phyloP scores from a whole-genome alignment of 2,329 filamentous ascomycete genomes.

The Zasmidium citrigriseum region DNA sequence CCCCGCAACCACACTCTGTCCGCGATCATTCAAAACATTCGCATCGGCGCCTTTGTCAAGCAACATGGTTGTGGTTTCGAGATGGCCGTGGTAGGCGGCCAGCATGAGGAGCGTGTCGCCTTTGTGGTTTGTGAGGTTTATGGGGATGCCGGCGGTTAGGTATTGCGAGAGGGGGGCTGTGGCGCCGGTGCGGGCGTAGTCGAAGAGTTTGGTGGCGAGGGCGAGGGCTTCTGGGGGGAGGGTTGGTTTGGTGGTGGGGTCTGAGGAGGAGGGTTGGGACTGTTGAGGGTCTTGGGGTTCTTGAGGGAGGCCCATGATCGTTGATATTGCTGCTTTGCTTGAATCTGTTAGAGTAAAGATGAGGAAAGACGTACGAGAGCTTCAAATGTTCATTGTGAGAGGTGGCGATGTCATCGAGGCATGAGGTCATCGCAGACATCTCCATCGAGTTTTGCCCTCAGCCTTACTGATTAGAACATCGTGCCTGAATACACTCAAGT shows the following conservation, averaged over 20 bases:
- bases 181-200: constrained; percentile 64
- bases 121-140: constrained; percentile 71
- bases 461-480: no score
- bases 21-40: constrained; percentile 67
- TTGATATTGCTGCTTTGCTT: neutral
- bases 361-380: no score
- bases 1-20: constrained; percentile 69
- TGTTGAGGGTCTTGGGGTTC: neutral
- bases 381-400: no score
- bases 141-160: constrained; percentile 64
- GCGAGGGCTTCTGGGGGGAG: constrained; percentile 66
- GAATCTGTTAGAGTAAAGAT: neutral
- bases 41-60: constrained; percentile 65
- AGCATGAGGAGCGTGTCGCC: constrained; percentile 77
- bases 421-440: no score
- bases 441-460: no score
- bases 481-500: no score
- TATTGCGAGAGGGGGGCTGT: constrained; percentile 62
- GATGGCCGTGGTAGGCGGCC: constrained; percentile 68
- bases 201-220: constrained; percentile 67
- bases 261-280: constrained; percentile 1
- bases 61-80: constrained; percentile 60
- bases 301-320: constrained; percentile 21
- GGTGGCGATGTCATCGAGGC: no score
- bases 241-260: constrained; percentile 10